Conservation (phyloP, 2,329 filamentous ascomycete species). For the Aspergillus costaricaensis region DNA sequence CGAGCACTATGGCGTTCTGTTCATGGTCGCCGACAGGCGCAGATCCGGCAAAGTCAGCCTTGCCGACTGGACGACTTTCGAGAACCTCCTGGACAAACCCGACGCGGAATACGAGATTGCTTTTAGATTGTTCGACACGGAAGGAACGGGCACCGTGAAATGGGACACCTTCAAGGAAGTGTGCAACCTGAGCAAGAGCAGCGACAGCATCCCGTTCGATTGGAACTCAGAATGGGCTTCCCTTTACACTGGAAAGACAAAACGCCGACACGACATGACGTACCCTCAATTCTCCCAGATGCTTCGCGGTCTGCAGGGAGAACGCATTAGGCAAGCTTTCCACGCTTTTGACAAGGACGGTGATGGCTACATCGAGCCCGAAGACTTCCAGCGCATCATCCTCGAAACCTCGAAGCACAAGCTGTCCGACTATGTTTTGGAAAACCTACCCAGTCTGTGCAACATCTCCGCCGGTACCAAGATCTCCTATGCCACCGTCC, state of each 20-base stretch:
- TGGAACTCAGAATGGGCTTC: conserved; percentile 97
- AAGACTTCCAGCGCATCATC: conserved; percentile 96
- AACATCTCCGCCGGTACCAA: conserved; percentile 90
- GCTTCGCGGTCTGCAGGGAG: conserved; percentile 92
- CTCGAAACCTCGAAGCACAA: conserved; percentile 91
- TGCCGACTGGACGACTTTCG: conserved; percentile 87
- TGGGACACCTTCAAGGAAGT: conserved; percentile 83
- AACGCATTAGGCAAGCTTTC: conserved; percentile 95
- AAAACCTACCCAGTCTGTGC: conserved; percentile 88
- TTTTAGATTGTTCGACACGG: conserved; percentile 91
- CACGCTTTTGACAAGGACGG: conserved; percentile 85
- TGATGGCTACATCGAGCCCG: conserved; percentile 92
- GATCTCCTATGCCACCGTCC: conserved; percentile 95
- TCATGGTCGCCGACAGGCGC: conserved; percentile 82
- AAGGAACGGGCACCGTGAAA: conserved; percentile 80
- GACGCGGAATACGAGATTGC: conserved; percentile 99
- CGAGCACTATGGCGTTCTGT: conserved; percentile 92
- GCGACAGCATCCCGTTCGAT: conserved; percentile 85
- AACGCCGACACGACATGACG: conserved; percentile 85
- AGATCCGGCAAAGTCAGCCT: conserved; percentile 72
- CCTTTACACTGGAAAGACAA: conserved; percentile 86
- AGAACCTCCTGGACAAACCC: conserved; percentile 88
- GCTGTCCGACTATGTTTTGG: conserved; percentile 91
- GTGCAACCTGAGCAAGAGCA: conserved; percentile 86
- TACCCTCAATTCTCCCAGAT: conserved; percentile 98